These are phyloP conservation scores for Cercospora sp. DNA, from an alignment of 2,329 filamentous ascomycete species.

Conservation along the genomic window DNA sequence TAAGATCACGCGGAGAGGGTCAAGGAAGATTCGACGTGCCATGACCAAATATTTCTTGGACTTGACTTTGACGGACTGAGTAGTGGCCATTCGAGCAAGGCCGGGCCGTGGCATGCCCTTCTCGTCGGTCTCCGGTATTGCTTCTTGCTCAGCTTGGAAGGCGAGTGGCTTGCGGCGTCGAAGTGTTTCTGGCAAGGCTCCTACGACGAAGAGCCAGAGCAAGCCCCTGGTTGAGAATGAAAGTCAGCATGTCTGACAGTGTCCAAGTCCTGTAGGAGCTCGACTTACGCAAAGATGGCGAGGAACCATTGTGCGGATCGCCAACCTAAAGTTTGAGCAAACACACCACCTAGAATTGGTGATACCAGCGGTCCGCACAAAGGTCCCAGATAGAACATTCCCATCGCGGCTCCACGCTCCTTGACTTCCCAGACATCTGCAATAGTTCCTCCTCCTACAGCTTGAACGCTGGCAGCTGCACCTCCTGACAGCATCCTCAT, in stretches of 20 bases:
- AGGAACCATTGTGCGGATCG: constrained; percentile 77
- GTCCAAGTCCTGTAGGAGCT: not conserved
- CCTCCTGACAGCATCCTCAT: constrained; percentile 75
- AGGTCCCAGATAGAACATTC: constrained; percentile 78
- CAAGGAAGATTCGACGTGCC: constrained; percentile 65
- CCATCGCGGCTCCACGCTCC: constrained; percentile 78
- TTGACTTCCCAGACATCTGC: constrained; percentile 75
- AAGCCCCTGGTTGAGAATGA: constrained; percentile 46
- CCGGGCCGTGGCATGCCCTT: constrained; percentile 28
- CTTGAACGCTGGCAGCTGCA: constrained; percentile 76
- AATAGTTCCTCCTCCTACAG: constrained; percentile 80
- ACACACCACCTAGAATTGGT: constrained; percentile 72
- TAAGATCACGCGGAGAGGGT: constrained; percentile 69
- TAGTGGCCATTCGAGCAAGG: constrained; percentile 57
- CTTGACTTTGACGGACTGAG: constrained; percentile 59
- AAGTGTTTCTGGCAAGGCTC: constrained; percentile 67
- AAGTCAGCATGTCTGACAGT: not conserved
- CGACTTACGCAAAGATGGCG: constrained; percentile 58
- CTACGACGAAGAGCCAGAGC: constrained; percentile 57
- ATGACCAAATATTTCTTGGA: constrained; percentile 56
- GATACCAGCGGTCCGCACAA: constrained; percentile 72
- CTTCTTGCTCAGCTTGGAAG: constrained; percentile 34
- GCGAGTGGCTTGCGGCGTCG: constrained; percentile 35
- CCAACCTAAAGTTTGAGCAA: constrained; percentile 72
- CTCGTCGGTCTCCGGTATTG: constrained; percentile 30